Conservation (phyloP, 768 basidiomycete genomes). For the Phallus indusiatus region DNA sequence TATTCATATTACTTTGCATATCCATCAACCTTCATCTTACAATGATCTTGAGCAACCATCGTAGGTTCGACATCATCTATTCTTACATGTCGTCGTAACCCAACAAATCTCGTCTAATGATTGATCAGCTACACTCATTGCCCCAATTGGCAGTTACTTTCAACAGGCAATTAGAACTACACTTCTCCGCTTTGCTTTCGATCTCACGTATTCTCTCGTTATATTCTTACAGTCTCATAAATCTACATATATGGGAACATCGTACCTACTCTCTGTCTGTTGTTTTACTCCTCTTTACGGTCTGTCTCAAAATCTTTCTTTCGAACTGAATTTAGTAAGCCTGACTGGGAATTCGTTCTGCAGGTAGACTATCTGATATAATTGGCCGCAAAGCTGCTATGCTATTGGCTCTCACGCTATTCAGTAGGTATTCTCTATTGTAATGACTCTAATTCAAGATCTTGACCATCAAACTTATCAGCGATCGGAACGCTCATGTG, state of each 20-base stretch:
- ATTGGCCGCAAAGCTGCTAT: conserved; percentile 80
- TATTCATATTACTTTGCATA: not conserved
- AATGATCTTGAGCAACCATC: conserved; percentile 50
- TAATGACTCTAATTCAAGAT: conserved; percentile 14
- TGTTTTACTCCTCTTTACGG: conserved; percentile 89
- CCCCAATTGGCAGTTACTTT: conserved; percentile 80
- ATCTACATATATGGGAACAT: conserved; percentile 80
- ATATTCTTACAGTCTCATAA: conserved; percentile 19
- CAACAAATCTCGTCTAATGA: not conserved
- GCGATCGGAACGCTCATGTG: conserved; percentile 72
- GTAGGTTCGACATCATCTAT: conserved; percentile 34
- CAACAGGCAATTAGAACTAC: conserved; percentile 38
- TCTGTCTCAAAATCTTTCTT: conserved; percentile 16
- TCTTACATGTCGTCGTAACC: not conserved
- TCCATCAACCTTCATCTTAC: conserved; percentile 5
- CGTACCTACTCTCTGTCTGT: conserved; percentile 80
- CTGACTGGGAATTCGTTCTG: too few relatives aligned
- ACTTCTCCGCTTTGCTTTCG: too few relatives aligned
- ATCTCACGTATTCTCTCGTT: not conserved
- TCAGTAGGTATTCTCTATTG: conserved; percentile 42
- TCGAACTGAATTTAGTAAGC: conserved; percentile 4
- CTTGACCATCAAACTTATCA: not conserved
- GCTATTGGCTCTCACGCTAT: conserved; percentile 73
- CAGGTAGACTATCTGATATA: conserved; percentile 78
- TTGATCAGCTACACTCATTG: conserved; percentile 50